phyloP scores from a whole-genome alignment of 2,329 filamentous ascomycete genomes.

The Ramularia endophylla region DNA sequence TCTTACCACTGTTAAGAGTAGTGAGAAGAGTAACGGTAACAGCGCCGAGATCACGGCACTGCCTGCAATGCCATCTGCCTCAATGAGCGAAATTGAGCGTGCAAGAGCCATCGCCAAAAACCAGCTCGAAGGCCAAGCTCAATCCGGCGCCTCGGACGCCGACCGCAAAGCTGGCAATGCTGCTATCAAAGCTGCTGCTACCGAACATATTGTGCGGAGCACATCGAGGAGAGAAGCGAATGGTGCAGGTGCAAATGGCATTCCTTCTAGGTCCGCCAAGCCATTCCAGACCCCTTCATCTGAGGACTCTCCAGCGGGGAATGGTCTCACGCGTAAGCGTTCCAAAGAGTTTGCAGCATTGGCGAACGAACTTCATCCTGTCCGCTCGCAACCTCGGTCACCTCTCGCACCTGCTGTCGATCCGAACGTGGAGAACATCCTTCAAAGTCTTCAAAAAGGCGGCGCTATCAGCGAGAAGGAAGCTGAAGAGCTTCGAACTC shows the following conservation, averaged over 20 bases:
- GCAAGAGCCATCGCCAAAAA: slow-evolving; percentile 7
- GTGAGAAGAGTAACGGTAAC: slow-evolving; percentile 25
- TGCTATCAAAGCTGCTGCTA: too few species aligned
- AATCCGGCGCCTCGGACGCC: slow-evolving; percentile 3
- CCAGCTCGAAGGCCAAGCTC: slow-evolving; percentile 12
- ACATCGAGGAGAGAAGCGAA: too few species aligned
- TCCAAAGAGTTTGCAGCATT: slow-evolving; percentile 18
- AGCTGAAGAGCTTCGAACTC: slow-evolving; percentile 26
- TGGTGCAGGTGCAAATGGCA: too few species aligned
- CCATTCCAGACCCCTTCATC: too few species aligned
- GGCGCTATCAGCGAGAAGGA: slow-evolving; percentile 28
- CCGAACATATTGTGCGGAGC: too few species aligned
- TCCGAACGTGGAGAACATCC: slow-evolving; percentile 23
- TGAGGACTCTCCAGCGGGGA: too few species aligned
- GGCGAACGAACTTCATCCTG: slow-evolving; percentile 10
- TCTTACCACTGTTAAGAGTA: slow-evolving; percentile 43
- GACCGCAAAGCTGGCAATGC: too few species aligned
- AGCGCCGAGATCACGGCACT: slow-evolving; percentile 2
- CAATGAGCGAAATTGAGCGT: slow-evolving; percentile 2
- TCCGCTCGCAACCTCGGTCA: slow-evolving; percentile 17
- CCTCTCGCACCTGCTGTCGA: slow-evolving; percentile 22
- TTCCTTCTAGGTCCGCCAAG: too few species aligned
- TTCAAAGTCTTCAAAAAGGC: slow-evolving; percentile 29
- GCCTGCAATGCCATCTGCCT: too few species aligned
- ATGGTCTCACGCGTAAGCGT: slow-evolving; percentile 4